A percentile compares a stretch with the other conserved stretches of the same genome.
These are phyloP conservation scores for Brassica cretica DNA, from an alignment of 345 rosid genomes.

Conservation along the genomic window DNA sequence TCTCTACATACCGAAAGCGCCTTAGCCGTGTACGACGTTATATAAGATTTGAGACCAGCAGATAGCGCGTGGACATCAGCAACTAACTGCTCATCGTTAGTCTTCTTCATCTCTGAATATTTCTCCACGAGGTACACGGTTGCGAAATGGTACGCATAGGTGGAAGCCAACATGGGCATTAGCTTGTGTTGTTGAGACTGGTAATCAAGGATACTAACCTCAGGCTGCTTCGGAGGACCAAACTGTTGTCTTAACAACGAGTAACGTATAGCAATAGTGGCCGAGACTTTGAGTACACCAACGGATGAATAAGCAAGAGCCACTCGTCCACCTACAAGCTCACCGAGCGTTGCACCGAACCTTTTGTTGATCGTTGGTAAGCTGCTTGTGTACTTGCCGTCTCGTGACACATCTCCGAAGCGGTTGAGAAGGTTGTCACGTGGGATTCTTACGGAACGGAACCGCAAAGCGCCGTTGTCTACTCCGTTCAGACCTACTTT, in stretches of 20 bases:
- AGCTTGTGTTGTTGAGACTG: slow-evolving; percentile 99
- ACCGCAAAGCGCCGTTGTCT: slow-evolving; percentile 93
- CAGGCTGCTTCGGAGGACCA: slow-evolving; percentile 95
- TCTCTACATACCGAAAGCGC: slow-evolving; percentile 89
- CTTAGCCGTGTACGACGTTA: slow-evolving; percentile 86
- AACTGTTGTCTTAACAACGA: slow-evolving; percentile 92
- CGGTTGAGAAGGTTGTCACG: slow-evolving; percentile 96
- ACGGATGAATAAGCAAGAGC: slow-evolving; percentile 90
- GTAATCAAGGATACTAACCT: slow-evolving; percentile 94
- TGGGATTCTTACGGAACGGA: slow-evolving; percentile 81
- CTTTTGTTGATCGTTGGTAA: slow-evolving; percentile 92
- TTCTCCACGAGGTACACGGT: slow-evolving; percentile 66
- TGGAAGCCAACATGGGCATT: slow-evolving; percentile 97
- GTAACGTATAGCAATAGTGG: slow-evolving; percentile 81
- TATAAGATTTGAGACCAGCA: slow-evolving; percentile 92
- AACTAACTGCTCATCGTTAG: slow-evolving; percentile 73
- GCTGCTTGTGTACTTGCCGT: slow-evolving; percentile 91
- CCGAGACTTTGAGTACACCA: slow-evolving; percentile 77
- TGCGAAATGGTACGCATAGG: slow-evolving; percentile 93
- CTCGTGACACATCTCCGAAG: slow-evolving; percentile 88
- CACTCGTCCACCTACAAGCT: slow-evolving; percentile 98
- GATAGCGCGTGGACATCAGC: slow-evolving; percentile 95
- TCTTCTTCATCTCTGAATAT: slow-evolving; percentile 80
- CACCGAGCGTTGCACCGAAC: slow-evolving; percentile 95
- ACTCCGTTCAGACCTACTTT: slow-evolving; percentile 97